Evolutionary conservation across 169 alveolate genomes (phyloP).

Genomic region (Plasmodium billcollinsi): DNA sequence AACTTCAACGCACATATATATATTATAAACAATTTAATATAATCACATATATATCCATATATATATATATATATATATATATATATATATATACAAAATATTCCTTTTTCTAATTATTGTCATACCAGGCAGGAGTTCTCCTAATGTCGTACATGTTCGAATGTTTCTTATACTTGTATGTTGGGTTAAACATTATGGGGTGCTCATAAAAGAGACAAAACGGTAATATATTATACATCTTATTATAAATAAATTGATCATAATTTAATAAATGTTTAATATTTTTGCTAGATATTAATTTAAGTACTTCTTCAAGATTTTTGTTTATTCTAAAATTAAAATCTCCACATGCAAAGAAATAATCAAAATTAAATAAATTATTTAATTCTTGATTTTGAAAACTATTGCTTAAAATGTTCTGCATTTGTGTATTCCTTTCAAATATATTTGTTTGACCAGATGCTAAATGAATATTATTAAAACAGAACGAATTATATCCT

Average conservation of each 20-base stretch:
- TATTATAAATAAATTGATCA: constrained; percentile 73
- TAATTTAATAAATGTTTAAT: constrained; percentile 27
- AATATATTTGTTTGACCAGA: constrained; percentile 88
- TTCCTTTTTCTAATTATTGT: not conserved
- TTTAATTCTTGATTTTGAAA: constrained; percentile 81
- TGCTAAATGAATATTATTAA: constrained; percentile 90
- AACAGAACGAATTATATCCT: constrained; percentile 80
- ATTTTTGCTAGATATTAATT: constrained; percentile 38
- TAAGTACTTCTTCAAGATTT: constrained; percentile 68
- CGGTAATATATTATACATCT: constrained; percentile 57
- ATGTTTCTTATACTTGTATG: constrained; percentile 70
- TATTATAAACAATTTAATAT: not conserved
- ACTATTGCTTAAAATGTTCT: constrained; percentile 79
- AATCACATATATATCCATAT: not conserved
- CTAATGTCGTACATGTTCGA: constrained; percentile 74
- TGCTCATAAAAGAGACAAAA: constrained; percentile 67
- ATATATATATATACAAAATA: not conserved
- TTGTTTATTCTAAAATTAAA: constrained; percentile 73
- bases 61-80: not conserved
- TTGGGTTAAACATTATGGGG: constrained; percentile 66
- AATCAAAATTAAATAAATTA: constrained; percentile 79
- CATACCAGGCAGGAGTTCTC: constrained; percentile 74
- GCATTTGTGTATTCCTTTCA: constrained; percentile 86
- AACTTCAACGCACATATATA: not conserved
- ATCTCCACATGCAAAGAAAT: constrained; percentile 78